A percentile compares a stretch with the other conserved stretches of the same genome.
phyloP scores from a whole-genome alignment of 2,329 filamentous ascomycete genomes.

The Epichloe elymi region DNA sequence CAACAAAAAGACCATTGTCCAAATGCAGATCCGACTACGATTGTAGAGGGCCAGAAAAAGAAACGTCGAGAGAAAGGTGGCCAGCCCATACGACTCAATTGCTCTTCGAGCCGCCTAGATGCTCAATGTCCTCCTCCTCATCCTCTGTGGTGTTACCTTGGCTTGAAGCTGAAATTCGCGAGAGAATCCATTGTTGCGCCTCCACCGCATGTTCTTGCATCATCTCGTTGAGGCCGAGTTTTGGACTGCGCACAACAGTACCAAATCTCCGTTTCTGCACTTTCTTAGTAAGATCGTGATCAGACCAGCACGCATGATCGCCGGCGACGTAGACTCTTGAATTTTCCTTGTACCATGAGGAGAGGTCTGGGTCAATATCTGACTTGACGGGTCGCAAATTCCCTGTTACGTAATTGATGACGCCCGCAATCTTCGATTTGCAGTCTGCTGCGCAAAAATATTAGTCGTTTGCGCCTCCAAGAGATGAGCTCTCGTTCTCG shows the following conservation, averaged over 20 bases:
- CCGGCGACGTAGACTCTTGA: constrained; percentile 67
- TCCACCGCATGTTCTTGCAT: constrained; percentile 41
- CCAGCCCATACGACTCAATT: not conserved
- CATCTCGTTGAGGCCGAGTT: constrained; percentile 39
- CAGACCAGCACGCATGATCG: constrained; percentile 64
- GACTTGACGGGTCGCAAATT: constrained; percentile 66
- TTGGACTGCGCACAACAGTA: constrained; percentile 38
- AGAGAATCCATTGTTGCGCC: constrained; percentile 37
- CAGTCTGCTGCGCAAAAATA: constrained; percentile 31
- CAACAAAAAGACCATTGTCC: not conserved
- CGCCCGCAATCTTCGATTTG: constrained; percentile 52
- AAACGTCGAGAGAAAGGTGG: not conserved
- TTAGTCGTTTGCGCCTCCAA: not conserved
- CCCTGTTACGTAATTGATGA: constrained; percentile 73
- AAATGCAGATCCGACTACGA: not conserved
- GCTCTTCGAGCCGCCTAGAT: not conserved
- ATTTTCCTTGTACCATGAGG: constrained; percentile 72
- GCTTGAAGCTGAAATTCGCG: constrained; percentile 20
- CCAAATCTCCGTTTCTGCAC: constrained; percentile 49
- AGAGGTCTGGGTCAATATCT: constrained; percentile 59
- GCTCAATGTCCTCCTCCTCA: constrained; percentile 16
- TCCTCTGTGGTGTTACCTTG: constrained; percentile 37
- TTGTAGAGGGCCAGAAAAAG: not conserved
- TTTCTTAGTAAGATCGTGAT: constrained; percentile 45
- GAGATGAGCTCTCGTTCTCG: constrained; percentile 2